phyloP scores from a whole-genome alignment of 768 basidiomycete genomes.

The Tricholoma matsutake region DNA sequence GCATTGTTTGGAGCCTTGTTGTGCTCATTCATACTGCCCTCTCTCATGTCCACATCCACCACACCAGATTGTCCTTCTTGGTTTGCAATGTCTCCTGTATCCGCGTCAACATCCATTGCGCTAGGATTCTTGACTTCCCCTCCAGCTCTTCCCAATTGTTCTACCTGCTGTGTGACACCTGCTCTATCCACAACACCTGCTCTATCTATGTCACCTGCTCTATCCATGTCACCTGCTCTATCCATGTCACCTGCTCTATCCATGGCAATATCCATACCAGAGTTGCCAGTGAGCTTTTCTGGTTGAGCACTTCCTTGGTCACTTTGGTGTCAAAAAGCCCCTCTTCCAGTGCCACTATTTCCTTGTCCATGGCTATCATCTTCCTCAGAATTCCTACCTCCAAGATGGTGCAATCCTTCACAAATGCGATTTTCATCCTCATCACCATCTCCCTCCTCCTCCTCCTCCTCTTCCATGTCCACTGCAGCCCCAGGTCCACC shows the following conservation, averaged over 20 bases:
- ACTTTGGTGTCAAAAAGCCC: not conserved
- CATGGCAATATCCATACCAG: too few relatives aligned
- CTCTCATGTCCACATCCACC: not conserved
- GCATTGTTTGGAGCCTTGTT: not conserved
- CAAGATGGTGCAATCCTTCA: not conserved
- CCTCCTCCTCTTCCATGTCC: not conserved
- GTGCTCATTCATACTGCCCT: too few relatives aligned
- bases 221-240: too few relatives aligned
- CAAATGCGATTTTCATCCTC: not conserved
- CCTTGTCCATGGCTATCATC: not conserved
- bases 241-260: too few relatives aligned
- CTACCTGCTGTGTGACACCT: not conserved
- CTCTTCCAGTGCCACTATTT: not conserved
- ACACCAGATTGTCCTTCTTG: too few relatives aligned
- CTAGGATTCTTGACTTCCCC: too few relatives aligned
- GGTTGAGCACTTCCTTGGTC: not conserved
- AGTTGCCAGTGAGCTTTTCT: not conserved
- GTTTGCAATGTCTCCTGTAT: too few relatives aligned
- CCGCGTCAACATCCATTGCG: too few relatives aligned
- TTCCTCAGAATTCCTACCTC: too few relatives aligned
- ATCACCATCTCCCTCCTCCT: too few relatives aligned
- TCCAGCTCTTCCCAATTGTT: not conserved
- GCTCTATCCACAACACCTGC: too few relatives aligned
- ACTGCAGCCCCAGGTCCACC: not conserved
- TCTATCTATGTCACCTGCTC: too few relatives aligned